A percentile compares a stretch with the other conserved stretches of the same genome.
Conservation (phyloP, 176 grass and related monocot species). For the Bothriochloa decipiens region DNA sequence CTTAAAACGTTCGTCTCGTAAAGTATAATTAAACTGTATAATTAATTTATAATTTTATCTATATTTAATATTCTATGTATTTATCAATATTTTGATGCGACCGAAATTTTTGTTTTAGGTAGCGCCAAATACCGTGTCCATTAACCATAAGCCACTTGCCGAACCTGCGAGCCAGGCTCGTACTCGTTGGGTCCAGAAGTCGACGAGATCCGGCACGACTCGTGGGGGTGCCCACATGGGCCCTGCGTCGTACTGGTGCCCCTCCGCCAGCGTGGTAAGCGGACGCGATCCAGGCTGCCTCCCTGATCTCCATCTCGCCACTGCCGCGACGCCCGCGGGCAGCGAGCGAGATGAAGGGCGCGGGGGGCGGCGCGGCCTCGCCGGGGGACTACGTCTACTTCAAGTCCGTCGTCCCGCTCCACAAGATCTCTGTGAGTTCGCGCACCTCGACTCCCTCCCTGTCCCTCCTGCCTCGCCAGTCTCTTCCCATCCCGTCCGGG, state of each 20-base stretch:
- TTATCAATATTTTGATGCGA: too few species aligned
- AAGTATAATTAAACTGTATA: too few species aligned
- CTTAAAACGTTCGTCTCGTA: too few species aligned
- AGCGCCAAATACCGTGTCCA: too few species aligned
- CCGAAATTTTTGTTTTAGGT: too few species aligned
- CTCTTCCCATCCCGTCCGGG: background rate
- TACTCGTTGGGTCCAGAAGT: background rate
- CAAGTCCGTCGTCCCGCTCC: constrained; percentile 92
- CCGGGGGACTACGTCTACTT: constrained; percentile 94
- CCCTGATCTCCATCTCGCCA: constrained; percentile 1
- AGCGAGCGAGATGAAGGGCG: constrained; percentile 34
- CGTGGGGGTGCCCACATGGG: background rate
- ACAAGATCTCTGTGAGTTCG: constrained; percentile 88
- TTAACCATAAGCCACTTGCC: too few species aligned
- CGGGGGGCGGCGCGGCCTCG: constrained; percentile 37
- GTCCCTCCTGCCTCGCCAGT: background rate
- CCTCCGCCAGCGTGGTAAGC: background rate
- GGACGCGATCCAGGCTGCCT: background rate
- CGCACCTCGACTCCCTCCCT: background rate
- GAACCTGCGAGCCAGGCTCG: too few species aligned
- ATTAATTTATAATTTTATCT: too few species aligned
- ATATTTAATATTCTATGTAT: too few species aligned
- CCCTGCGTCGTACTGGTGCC: background rate
- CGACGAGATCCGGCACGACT: background rate
- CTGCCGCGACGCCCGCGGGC: constrained; percentile 10